phyloP scores from a whole-genome alignment of 2,329 filamentous ascomycete species.

The Fusarium sp. region DNA sequence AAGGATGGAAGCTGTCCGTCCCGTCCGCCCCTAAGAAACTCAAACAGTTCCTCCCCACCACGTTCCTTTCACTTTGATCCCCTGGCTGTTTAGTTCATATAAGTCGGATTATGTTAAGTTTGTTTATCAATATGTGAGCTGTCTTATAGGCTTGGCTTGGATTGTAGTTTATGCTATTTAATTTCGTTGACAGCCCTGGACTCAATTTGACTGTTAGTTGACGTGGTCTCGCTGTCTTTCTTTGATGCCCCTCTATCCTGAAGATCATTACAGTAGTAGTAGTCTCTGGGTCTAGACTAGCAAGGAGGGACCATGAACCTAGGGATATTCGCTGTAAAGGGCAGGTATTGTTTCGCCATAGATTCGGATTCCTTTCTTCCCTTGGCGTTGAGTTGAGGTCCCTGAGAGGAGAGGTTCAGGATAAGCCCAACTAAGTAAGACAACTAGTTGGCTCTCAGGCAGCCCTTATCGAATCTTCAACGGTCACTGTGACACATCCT shows the following conservation, averaged over 20 bases:
- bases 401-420: not conserved
- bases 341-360: slow-evolving; percentile 27
- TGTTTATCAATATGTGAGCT: not conserved
- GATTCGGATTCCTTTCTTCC: slow-evolving; percentile 11
- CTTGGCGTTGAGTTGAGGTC: not conserved
- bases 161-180: not conserved
- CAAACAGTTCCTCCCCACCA: slow-evolving; percentile 20
- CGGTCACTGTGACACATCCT: slow-evolving; percentile 17
- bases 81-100: slow-evolving; percentile 2
- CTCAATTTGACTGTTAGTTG: not conserved
- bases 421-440: not conserved
- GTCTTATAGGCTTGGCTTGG: not conserved
- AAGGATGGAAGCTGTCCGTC: slow-evolving; percentile 24
- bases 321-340: slow-evolving; percentile 1
- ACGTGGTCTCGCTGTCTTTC: not conserved
- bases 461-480: not conserved
- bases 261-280: slow-evolving; percentile 26
- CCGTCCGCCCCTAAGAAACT: slow-evolving; percentile 27
- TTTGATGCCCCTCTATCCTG: slow-evolving; percentile 28
- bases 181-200: not conserved
- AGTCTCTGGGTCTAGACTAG: slow-evolving; percentile 9
- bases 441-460: not conserved
- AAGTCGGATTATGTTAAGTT: slow-evolving; percentile 14
- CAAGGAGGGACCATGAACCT: slow-evolving; percentile 12
- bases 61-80: slow-evolving; percentile 6